Base-by-base conservation (phyloP, 305 asterid genomes). In the Rubia tinctorum region DNA sequence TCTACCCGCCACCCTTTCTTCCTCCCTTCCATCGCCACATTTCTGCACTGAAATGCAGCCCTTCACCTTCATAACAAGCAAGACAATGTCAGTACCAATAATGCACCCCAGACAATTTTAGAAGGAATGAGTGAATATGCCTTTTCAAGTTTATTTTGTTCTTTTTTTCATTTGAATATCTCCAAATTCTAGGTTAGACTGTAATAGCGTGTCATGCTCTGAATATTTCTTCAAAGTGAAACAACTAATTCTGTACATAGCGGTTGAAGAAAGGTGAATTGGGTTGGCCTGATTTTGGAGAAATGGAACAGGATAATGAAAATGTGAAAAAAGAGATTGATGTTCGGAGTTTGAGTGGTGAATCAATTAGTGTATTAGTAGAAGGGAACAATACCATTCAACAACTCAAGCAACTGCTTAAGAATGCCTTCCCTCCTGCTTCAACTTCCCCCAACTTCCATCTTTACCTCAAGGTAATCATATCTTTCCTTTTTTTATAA, bases 271-370 rank as follows among this genome's bases (percentile, higher is more conserved):
- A 23, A 25, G 65, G 37, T 9, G 37, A 59, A 59, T 11, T 59
- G 65, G 73, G 63, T 58, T 12, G 62, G 3, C 34, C 51, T 68
- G 67, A 37, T 14, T 1, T 9, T 74, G 63, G 40, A n/a, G n/a
- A 23, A 60, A 75, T 69, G 74, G 74, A 42, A 23, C 5, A 15
- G 39, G 30, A 8, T 45, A 60, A 37, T 8, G 69, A 30, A 11
- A 15, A 34, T 20, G 66, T 44, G 39, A 25, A 37, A 71, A 73
- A 15, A 55, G 85, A 79, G 80, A 80, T 94, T 51, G 84, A 92
- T 82, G 88, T 92, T 20, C 95, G 95, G 56, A 85, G 92, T 82
- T 81, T 95, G 75, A 79, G 76, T 17, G 98, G 99, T 7, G 98
- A 92, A 80, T 89, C 96, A 15, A 70, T 89, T 42, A 39, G 67